phyloP scores from a whole-genome alignment of 331 rosid genomes.

The Phaseolus coccineus region DNA sequence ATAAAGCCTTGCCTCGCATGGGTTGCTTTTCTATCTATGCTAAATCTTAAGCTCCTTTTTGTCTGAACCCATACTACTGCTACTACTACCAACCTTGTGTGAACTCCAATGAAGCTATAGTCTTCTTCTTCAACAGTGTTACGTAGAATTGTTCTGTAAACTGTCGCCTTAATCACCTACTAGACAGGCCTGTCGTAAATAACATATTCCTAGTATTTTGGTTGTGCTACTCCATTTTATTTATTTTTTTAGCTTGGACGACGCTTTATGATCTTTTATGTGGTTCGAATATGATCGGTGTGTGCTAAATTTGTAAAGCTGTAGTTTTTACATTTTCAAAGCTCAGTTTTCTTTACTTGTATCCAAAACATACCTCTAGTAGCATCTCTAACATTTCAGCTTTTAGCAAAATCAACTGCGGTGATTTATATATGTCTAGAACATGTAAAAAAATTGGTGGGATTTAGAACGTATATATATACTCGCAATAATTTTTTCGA shows the following conservation, averaged over 20 bases:
- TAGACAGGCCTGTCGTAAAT: constrained; percentile 25
- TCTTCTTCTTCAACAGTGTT: too few species aligned
- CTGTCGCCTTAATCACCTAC: too few species aligned
- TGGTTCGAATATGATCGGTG: neutral
- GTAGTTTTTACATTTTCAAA: neutral
- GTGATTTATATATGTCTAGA: too few species aligned
- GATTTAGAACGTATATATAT: too few species aligned
- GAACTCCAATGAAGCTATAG: neutral
- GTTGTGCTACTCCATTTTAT: neutral
- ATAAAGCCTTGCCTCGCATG: constrained; percentile 67
- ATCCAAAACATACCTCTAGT: too few species aligned
- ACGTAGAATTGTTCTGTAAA: too few species aligned
- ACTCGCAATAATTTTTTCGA: too few species aligned
- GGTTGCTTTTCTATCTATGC: constrained; percentile 59
- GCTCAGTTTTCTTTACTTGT: too few species aligned
- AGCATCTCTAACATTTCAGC: too few species aligned
- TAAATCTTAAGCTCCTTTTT: constrained; percentile 63
- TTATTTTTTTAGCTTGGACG: neutral
- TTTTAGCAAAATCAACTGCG: too few species aligned
- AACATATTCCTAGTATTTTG: constrained; percentile 15
- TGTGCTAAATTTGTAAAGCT: neutral
- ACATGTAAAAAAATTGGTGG: too few species aligned
- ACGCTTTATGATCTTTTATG: neutral
- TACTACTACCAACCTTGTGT: neutral
- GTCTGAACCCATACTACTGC: constrained; percentile 1